Evolutionary conservation across 2,329 filamentous ascomycete genomes (phyloP), one percentile per base, ranked within the genome.

Genomic region (Ascochyta koolunga): DNA sequence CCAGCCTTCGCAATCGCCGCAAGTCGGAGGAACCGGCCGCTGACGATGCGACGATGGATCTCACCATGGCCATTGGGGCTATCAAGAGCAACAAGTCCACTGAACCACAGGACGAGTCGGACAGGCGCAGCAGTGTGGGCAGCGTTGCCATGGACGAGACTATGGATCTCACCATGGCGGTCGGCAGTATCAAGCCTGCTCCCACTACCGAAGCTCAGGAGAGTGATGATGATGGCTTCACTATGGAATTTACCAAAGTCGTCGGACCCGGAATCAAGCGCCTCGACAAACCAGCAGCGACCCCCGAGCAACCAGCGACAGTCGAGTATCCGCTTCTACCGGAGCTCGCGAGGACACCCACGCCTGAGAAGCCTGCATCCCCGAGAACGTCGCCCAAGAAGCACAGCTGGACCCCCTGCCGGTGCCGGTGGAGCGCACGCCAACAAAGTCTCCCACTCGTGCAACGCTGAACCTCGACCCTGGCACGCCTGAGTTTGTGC

Each of bases 161-260:
- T 5, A 76, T 76, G 73, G 73, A 76, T 44, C 72, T 76, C 45
- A 76, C 74, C 2, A 54, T 74, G 53, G 74, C 69, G 8, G 64
- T 74, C n/a, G 72, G 74, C 4, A 66, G 64, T 21, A 77, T 76
- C 46, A 71, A 72, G 54, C 51, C 59, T 22, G 44, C 45, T 13
- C 42, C 53, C 8, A 43, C 45, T 9, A 18, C 37, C 4, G 51
- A 61, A 21, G 43, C 36, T 6, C 50, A 62, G 19, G 57, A 58
- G 1, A 54, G 40, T 19, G 63, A 63, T 16, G 71, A 64, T 11
- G 67, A 61, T 71, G 82, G 78, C 70, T 76, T 82, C 22, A 79
- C 79, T n/a, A 82, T 82, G 80, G 80, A 82, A 46, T 73, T 82
- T 27, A 82, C 80, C 1, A 76, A 76, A n/a, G 77, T 78, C 7